Conservation (phyloP, 768 basidiomycete genomes). For the Lactifluus subvellereus region DNA sequence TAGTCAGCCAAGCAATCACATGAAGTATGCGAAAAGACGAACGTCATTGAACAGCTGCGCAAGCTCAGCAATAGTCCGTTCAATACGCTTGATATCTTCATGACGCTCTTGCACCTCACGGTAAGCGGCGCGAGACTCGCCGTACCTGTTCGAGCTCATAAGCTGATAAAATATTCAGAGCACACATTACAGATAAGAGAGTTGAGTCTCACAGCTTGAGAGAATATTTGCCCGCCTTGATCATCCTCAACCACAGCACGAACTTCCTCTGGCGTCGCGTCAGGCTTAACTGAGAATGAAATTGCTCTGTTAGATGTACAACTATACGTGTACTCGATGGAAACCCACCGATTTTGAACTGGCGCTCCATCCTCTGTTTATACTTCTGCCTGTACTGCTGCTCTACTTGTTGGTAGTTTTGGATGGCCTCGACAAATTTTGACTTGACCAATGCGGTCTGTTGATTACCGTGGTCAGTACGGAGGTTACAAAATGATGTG, state of each 20-base stretch:
- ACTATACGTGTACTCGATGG: neutral
- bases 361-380: constrained; percentile 63
- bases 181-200: neutral
- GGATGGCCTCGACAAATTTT: constrained; percentile 71
- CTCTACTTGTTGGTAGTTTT: constrained; percentile 73
- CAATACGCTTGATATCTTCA: constrained; percentile 93
- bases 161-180: constrained; percentile 43
- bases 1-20: constrained; percentile 1
- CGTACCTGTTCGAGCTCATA: constrained; percentile 86
- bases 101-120: constrained; percentile 97
- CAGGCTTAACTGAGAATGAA: constrained; percentile 62
- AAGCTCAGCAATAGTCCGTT: constrained; percentile 85
- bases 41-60: constrained; percentile 96
- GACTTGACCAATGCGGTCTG: constrained; percentile 55
- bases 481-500: neutral
- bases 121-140: constrained; percentile 84
- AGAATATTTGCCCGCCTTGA: constrained; percentile 67
- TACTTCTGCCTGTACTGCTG: constrained; percentile 60
- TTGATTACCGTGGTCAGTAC: neutral
- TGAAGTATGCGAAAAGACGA: constrained; percentile 27
- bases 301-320: neutral
- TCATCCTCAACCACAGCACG: constrained; percentile 61
- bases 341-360: constrained; percentile 65
- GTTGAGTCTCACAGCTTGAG: constrained; percentile 49
- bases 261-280: constrained; percentile 79